Evolutionary conservation across 352 stramenopile genomes (phyloP), one percentile per base, ranked within the genome.

Genomic region (Globisporangium sylvaticum): DNA sequence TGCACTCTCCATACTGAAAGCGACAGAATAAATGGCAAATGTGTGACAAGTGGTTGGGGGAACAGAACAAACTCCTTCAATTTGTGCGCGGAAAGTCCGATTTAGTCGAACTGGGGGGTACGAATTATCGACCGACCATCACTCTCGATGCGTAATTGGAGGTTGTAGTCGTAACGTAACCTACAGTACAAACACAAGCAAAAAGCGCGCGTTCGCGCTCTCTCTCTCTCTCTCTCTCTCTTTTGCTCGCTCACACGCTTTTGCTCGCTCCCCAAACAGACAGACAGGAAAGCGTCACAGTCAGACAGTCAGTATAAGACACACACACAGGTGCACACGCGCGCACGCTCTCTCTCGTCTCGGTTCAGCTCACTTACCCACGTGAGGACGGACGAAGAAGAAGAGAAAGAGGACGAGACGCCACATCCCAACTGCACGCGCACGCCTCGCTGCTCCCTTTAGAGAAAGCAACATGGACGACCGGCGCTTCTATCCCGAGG

Each of bases 401-500:
- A 59, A 27, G 53, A 24, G 14, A 24, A 22, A 25, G 31, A 20
- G 52, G 32, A 39, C 22, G 53, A 31, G 15, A 58, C 53, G 53
- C 53, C 25, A 22, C 42, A 37, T 44, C 20, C 9, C 2, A 10
- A 12, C 50, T n/a, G 22, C 25, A 20, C 50, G 14, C 53, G 9
- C 24, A 10, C 27, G 53, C 25, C 8, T 39, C 15, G 12, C 24
- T n/a, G 50, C 18, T n/a, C 7, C 15, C 27, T 34, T 22, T 8
- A 55, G 18, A 20, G 18, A 42, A 31, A 20, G 29, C 20, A 65
- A 44, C 20, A 86, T 86, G 78, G 74, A 86, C 52, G 62, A 64
- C 64, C 69, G 63, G 18, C 72, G 61, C 66, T 82, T 88, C 69
- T 90, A 88, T 62, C 69, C 72, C 48, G 76, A 85, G 5, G 81